Evolutionary conservation across 108 stramenopile genomes (phyloP).

Genomic region (Cyclotella sp.): DNA sequence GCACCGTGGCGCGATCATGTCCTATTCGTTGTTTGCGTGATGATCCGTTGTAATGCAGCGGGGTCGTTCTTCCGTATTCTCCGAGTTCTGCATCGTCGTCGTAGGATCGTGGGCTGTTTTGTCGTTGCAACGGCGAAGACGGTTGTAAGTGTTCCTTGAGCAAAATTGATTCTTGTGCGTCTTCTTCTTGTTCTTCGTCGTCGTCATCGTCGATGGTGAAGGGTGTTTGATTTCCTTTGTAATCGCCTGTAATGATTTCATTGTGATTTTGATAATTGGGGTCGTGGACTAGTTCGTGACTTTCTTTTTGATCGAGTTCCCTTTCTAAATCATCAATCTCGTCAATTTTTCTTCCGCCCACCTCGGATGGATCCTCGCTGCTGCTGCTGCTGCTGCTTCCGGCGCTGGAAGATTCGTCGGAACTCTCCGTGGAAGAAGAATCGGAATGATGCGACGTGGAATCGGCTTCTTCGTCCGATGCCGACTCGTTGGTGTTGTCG

Average conservation of each 20-base stretch:
- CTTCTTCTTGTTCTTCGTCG: slow-evolving; percentile 4
- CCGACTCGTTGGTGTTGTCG: neutral
- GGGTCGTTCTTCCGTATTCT: neutral
- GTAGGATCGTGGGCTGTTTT: too few relatives aligned
- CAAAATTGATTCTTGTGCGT: slow-evolving; percentile 1
- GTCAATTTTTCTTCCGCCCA: slow-evolving; percentile 2
- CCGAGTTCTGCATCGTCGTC: neutral
- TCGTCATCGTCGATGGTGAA: slow-evolving; percentile 11
- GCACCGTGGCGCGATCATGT: slow-evolving; percentile 27
- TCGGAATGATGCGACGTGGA: neutral
- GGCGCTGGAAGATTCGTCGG: neutral
- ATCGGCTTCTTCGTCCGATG: neutral
- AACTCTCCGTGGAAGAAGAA: slow-evolving; percentile 2
- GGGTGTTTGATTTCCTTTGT: neutral
- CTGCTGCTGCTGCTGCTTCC: slow-evolving; percentile 22
- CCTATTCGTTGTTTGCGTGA: neutral
- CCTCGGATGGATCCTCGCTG: slow-evolving; percentile 31
- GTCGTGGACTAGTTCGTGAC: too few relatives aligned
- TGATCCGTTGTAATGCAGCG: neutral
- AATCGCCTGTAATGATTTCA: neutral
- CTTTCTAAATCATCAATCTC: slow-evolving; percentile 15
- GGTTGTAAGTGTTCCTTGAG: slow-evolving; percentile 5
- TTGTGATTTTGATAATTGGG: neutral
- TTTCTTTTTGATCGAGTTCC: neutral
- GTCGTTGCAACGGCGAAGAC: too few relatives aligned